These are phyloP conservation scores for Kingdonia uniflora DNA, from an alignment of 164 flowering plant species.

Conservation along the genomic window DNA sequence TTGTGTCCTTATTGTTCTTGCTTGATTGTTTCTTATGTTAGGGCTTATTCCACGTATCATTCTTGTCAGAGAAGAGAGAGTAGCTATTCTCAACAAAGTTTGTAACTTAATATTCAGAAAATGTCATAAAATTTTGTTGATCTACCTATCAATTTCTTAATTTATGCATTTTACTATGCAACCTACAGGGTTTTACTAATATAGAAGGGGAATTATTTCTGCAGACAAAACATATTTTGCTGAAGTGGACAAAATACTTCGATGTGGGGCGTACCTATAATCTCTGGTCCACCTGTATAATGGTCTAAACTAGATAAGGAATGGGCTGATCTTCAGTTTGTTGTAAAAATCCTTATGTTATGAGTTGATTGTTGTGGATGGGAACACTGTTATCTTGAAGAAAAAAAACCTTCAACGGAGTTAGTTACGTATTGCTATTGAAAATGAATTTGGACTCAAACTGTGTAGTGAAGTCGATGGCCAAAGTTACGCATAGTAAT, in stretches of 20 bases:
- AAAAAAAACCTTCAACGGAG: slow-evolving; percentile 72
- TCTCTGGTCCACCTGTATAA: slow-evolving; percentile 97
- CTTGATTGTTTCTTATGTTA: no score
- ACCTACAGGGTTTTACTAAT: slow-evolving; percentile 5
- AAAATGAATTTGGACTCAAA: slow-evolving; percentile 80
- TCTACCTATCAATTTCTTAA: no score
- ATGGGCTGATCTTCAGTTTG: slow-evolving; percentile 96
- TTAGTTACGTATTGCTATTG: slow-evolving; percentile 68
- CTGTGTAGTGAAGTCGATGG: slow-evolving; percentile 68
- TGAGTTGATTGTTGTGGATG: slow-evolving; percentile 89
- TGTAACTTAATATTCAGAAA: no score
- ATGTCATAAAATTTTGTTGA: no score
- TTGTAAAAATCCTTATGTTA: slow-evolving; percentile 81
- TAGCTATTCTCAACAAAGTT: no score
- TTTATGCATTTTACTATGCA: no score
- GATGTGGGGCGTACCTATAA: slow-evolving; percentile 88
- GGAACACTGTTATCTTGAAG: slow-evolving; percentile 94
- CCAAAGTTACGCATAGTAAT: slow-evolving; percentile 83
- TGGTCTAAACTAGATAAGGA: slow-evolving; percentile 97
- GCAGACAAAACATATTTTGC: slow-evolving; percentile 95
- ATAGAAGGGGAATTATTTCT: slow-evolving; percentile 10
- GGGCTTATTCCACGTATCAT: no score
- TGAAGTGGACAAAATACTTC: slow-evolving; percentile 87
- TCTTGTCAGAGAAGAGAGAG: no score
- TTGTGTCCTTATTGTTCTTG: no score